Percentiles rank a stretch among this genome's conserved stretches.
Evolutionary conservation across 108 stramenopile genomes (phyloP).

Genomic region (Skeletonema tropicum): DNA sequence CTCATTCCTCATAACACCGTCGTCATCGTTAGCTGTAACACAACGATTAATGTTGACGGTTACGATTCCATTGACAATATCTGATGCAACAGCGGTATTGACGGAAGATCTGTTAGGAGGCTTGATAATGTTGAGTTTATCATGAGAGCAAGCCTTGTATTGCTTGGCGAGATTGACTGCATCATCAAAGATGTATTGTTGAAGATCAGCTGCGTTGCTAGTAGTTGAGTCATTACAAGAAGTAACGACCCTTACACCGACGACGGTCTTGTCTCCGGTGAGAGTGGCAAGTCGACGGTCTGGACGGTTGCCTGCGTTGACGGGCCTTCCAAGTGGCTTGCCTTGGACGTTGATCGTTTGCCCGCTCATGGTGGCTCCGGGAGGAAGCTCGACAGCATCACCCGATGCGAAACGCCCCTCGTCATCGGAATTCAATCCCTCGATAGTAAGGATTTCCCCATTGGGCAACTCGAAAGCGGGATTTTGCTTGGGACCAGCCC

Average conservation of each 20-base stretch:
- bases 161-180: constrained; percentile 33
- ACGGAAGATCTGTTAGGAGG: not conserved
- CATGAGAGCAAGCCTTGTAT: constrained; percentile 34
- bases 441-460: not conserved
- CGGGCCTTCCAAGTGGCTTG: not conserved
- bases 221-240: constrained; percentile 4
- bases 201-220: not conserved
- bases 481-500: not conserved
- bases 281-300: not conserved
- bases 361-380: not conserved
- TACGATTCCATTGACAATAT: constrained; percentile 16
- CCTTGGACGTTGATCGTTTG: not conserved
- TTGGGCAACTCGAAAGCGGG: not conserved
- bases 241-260: constrained; percentile 10
- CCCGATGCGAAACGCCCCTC: too few species aligned
- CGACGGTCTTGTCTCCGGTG: constrained; percentile 11
- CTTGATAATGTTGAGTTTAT: constrained; percentile 19
- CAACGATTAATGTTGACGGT: constrained; percentile 4
- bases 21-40: not conserved
- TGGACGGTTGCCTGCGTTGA: too few species aligned
- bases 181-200: constrained; percentile 47
- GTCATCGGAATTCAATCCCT: too few species aligned
- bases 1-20: constrained; percentile 2
- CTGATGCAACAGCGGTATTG: constrained; percentile 1
- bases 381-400: too few species aligned